phyloP scores from a whole-genome alignment of 2,329 filamentous ascomycete species.

The Neopestalotiopsis clavispora region DNA sequence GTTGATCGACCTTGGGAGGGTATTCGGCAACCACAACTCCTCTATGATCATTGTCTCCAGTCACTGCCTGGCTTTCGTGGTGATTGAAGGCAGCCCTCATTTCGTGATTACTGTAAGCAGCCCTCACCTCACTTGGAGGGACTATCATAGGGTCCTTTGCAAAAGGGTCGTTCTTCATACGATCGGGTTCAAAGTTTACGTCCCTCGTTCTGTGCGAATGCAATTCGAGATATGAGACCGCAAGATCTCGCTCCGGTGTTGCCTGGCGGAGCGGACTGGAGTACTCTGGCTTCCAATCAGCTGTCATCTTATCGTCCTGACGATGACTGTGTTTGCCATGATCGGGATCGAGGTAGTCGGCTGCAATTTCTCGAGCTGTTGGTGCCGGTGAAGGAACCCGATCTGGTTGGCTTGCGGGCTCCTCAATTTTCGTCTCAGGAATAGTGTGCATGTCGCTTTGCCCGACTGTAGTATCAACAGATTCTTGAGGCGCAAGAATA shows the following conservation, averaged over 20 bases:
- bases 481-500: constrained; percentile 24
- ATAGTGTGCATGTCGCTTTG: not conserved
- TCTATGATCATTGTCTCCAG: not conserved
- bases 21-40: constrained; percentile 7
- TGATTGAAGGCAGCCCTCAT: constrained; percentile 24
- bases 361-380: constrained; percentile 25
- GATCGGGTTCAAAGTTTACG: not conserved
- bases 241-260: constrained; percentile 8
- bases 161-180: constrained; percentile 15
- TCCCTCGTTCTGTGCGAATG: constrained; percentile 17
- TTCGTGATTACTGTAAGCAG: constrained; percentile 20
- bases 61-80: constrained; percentile 20
- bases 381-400: constrained; percentile 14
- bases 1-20: constrained; percentile 16
- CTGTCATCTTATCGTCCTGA: not conserved
- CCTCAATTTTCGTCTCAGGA: constrained; percentile 3
- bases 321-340: constrained; percentile 10
- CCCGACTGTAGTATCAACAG: not conserved
- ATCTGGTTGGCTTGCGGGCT: constrained; percentile 7
- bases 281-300: not conserved
- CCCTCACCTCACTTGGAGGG: constrained; percentile 23
- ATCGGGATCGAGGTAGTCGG: constrained; percentile 23
- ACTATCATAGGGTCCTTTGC: constrained; percentile 18
- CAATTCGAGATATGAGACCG: constrained; percentile 24
- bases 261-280: not conserved